Base-by-base conservation (phyloP, 352 stramenopile genomes). In the Phytopythium vexans region DNA sequence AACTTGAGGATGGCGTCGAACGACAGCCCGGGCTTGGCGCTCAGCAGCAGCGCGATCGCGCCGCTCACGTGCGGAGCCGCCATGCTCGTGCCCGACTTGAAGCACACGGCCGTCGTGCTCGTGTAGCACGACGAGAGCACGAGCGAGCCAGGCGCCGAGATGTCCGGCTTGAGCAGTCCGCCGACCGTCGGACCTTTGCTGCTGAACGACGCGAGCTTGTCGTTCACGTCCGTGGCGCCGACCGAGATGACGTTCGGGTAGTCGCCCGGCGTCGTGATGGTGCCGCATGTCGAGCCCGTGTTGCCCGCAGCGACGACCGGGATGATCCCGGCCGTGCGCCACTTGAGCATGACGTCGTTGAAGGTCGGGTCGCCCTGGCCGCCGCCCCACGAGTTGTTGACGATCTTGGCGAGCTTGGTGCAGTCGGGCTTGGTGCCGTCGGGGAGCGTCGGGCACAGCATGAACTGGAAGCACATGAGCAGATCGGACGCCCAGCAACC, bases 341-440 rank as follows among this genome's bases (percentile, higher is more conserved):
- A 86, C 10, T 66, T 64, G 6, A 67, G 66, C 14, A 88, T 71
- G 3, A 79, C 71, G 15, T 41, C 50, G 43, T 77, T 57, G 34
- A 83, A 86, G 16, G 61, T 73, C 2, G 62, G 62, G 4, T 79
- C 41, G 0, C 66, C 72, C 39, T 82, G 74, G 1, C 72, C 73
- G 33, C 64, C 75, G 32, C 75, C 77, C 80, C 80, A 90, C 53
- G 74, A 87, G 52, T 88, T 90, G 74, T 77, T 90, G 8, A 90
- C 64, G 4, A 88, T 68, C 27, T 70, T 45, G 3, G 74, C 77
- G 5, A 64, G 62, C 56, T 84, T 84, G 3, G 66, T 70, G 55
- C 73, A 87, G 60, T 87, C 75, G 6, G 41, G 44, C 15, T 74
- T 64, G 2, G 27, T 54, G 4, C 77, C 77, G 38, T 72, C 64